Conservation (phyloP, 2,329 filamentous ascomycete species). For the Colletotrichum melonis region DNA sequence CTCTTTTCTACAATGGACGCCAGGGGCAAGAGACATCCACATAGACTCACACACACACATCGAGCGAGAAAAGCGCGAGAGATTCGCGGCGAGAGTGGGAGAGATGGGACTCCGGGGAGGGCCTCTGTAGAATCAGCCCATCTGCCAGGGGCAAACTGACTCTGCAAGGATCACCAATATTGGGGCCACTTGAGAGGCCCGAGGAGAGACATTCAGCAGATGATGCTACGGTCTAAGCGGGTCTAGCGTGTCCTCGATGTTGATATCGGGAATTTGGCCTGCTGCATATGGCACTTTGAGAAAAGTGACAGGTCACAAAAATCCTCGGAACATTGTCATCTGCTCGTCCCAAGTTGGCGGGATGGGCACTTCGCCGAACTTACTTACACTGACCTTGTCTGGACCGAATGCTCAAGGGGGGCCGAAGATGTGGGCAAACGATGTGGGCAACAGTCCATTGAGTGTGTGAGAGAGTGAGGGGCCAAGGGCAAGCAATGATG, state of each 20-base stretch:
- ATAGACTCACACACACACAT: neutral
- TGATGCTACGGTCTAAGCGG: slow-evolving; percentile 18
- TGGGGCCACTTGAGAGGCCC: slow-evolving; percentile 22
- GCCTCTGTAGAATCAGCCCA: slow-evolving; percentile 19
- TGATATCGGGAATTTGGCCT: slow-evolving; percentile 16
- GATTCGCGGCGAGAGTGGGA: no score
- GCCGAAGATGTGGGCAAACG: neutral
- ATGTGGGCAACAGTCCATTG: neutral
- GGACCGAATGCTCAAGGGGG: neutral
- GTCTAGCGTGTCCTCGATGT: neutral
- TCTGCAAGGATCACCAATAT: slow-evolving; percentile 33
- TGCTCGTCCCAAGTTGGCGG: slow-evolving; percentile 20
- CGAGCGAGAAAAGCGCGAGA: neutral
- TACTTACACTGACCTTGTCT: neutral
- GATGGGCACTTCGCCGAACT: neutral
- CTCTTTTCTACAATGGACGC: neutral
- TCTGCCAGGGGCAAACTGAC: slow-evolving; percentile 22
- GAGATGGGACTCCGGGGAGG: neutral
- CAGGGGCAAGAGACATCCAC: neutral
- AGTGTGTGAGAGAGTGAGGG: neutral
- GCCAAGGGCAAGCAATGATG: neutral
- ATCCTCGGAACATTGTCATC: slow-evolving; percentile 3
- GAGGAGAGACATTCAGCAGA: slow-evolving; percentile 19
- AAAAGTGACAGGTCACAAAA: slow-evolving; percentile 19
- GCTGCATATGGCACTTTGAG: neutral